Evolutionary conservation across 23 red algal genomes (phyloP).

Genomic region (Gracilaria gracilis): DNA sequence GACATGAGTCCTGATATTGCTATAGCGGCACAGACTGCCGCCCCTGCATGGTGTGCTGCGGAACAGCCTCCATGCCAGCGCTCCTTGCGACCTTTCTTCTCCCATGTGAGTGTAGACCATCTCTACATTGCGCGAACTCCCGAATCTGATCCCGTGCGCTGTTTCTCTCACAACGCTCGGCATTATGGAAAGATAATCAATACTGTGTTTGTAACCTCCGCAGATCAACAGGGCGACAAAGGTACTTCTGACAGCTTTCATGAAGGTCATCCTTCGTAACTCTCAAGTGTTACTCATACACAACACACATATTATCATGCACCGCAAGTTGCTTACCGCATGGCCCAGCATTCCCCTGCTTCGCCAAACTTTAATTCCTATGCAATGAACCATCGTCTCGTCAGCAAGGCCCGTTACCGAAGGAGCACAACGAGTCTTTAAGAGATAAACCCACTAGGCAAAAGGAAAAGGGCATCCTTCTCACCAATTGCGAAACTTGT

Average conservation of each 20-base stretch:
- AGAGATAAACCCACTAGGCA: neutral
- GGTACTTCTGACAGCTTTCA: neutral
- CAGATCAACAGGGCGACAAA: neutral
- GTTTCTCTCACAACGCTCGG: conserved; percentile 53
- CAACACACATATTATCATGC: neutral
- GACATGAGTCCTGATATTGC: conserved; percentile 45
- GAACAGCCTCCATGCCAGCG: neutral
- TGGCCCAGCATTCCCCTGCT: neutral
- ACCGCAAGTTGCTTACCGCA: neutral
- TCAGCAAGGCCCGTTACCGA: neutral
- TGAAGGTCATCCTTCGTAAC: neutral
- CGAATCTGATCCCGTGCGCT: conserved; percentile 22
- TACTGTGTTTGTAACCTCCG: conserved; percentile 45
- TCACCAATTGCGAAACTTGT: neutral
- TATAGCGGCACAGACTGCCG: neutral
- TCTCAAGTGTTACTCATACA: neutral
- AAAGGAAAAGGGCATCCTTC: neutral
- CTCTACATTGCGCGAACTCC: conserved; percentile 32
- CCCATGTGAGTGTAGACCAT: conserved; percentile 63
- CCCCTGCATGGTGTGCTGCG: neutral
- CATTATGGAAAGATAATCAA: conserved; percentile 53
- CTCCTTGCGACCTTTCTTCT: conserved; percentile 41
- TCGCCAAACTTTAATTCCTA: neutral
- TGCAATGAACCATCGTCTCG: neutral
- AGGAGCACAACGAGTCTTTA: neutral